These are phyloP conservation scores for Balakata baccata DNA, from an alignment of 345 rosid species.

Conservation along the genomic window DNA sequence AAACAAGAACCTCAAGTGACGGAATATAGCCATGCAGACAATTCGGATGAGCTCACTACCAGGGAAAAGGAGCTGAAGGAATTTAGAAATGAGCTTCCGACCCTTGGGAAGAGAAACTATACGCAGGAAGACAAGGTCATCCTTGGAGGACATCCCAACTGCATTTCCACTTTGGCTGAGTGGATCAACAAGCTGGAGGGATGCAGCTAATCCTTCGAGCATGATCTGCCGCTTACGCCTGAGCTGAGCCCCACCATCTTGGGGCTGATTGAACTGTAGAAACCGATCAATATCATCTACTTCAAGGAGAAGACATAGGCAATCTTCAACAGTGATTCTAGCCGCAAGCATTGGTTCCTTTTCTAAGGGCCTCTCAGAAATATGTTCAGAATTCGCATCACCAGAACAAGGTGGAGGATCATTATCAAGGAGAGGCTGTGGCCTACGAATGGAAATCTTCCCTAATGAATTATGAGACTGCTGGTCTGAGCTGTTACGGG, in stretches of 20 bases:
- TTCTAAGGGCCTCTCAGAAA: conserved; percentile 73
- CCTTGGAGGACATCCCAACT: conserved; percentile 53
- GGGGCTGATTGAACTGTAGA: conserved; percentile 62
- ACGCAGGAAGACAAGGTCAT: conserved; percentile 76
- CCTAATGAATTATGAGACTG: conserved; percentile 63
- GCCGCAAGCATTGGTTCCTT: conserved; percentile 98
- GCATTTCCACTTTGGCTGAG: conserved; percentile 59
- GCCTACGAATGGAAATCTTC: conserved; percentile 61
- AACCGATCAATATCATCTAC: conserved; percentile 84
- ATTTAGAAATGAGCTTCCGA: conserved; percentile 58
- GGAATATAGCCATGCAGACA: conserved; percentile 90
- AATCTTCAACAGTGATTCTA: conserved; percentile 84
- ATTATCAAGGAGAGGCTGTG: conserved; percentile 67
- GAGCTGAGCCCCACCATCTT: conserved; percentile 80
- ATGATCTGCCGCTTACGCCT: conserved; percentile 65
- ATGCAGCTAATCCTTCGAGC: conserved; percentile 79
- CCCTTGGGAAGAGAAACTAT: conserved; percentile 83
- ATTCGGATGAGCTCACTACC: conserved; percentile 81
- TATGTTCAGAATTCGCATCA: conserved; percentile 58
- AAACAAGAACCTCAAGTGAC: conserved; percentile 81
- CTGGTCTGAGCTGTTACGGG: conserved; percentile 65
- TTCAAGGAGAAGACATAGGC: conserved; percentile 65
- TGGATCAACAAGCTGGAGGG: conserved; percentile 92
- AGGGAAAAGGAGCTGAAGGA: conserved; percentile 72
- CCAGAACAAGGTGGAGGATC: conserved; percentile 51